Percentiles rank a stretch among this genome's conserved stretches.
Conservation (phyloP, 2,329 filamentous ascomycete genomes). For the Microdochium bolleyi region DNA sequence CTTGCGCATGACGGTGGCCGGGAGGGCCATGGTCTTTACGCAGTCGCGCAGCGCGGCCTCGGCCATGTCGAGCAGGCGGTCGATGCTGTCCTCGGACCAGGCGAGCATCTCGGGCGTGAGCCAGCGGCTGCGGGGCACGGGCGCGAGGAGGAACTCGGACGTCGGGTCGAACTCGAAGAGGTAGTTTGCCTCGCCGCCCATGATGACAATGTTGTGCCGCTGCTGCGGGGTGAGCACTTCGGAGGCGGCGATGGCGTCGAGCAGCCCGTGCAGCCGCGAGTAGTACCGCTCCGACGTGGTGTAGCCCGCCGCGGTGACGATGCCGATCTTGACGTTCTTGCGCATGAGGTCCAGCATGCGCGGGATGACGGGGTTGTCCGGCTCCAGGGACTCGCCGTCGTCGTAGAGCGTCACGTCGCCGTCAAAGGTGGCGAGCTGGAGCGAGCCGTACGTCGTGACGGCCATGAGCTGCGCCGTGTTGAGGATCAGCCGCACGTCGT, state of each 20-base stretch:
- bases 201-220: conserved; percentile 76
- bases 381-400: conserved; percentile 72
- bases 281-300: conserved; percentile 83
- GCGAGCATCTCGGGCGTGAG: conserved; percentile 68
- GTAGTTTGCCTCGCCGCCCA: conserved; percentile 95
- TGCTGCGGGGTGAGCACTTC: conserved; percentile 52
- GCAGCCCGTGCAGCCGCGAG: conserved; percentile 73
- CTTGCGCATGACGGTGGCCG: conserved; percentile 77
- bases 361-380: conserved; percentile 69
- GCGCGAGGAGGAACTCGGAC: conserved; percentile 58
- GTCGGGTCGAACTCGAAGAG: conserved; percentile 70
- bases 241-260: conserved; percentile 65
- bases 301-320: conserved; percentile 95
- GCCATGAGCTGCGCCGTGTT: conserved; percentile 95
- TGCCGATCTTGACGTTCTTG: conserved; percentile 77
- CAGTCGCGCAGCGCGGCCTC: conserved; percentile 79
- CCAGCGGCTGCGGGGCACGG: conserved; percentile 62
- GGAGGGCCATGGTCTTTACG: conserved; percentile 68
- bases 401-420: conserved; percentile 96
- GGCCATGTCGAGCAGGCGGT: conserved; percentile 76
- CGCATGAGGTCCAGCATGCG: conserved; percentile 62
- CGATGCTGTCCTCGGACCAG: conserved; percentile 73
- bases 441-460: conserved; percentile 62
- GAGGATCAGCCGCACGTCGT: conserved; percentile 85
- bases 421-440: conserved; percentile 91